Conservation (phyloP, 2,329 filamentous ascomycete species). For the Aspergillus fischeri region DNA sequence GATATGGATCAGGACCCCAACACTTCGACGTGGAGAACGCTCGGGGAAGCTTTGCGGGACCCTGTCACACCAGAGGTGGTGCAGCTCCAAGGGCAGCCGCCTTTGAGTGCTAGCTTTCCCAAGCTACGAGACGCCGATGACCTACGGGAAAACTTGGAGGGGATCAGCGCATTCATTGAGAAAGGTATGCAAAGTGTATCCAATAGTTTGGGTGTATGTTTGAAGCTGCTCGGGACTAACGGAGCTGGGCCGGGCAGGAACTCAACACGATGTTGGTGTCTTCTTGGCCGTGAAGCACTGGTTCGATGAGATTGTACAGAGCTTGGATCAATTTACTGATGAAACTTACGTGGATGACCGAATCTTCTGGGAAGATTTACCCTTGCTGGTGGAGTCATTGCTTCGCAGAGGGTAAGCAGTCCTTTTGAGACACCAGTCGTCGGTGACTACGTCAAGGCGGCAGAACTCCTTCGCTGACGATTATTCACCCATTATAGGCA, state of each 20-base stretch:
- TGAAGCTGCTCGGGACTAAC: background rate
- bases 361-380: slow-evolving; percentile 45
- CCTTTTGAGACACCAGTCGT: background rate
- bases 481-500: slow-evolving; percentile 16
- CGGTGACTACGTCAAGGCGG: background rate
- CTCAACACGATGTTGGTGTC: slow-evolving; percentile 26
- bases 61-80: slow-evolving; percentile 29
- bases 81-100: slow-evolving; percentile 30
- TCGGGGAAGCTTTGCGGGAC: slow-evolving; percentile 33
- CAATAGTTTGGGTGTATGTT: background rate
- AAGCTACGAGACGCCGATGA: slow-evolving; percentile 24
- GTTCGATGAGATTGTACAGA: slow-evolving; percentile 36
- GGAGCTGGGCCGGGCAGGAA: slow-evolving; percentile 19
- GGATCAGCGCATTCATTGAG: slow-evolving; percentile 32
- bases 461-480: background rate
- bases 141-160: slow-evolving; percentile 30
- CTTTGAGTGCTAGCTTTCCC: slow-evolving; percentile 37
- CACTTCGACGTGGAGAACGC: slow-evolving; percentile 41
- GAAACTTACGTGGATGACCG: slow-evolving; percentile 36
- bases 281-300: slow-evolving; percentile 39
- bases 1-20: slow-evolving; percentile 47
- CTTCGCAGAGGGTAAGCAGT: slow-evolving; percentile 36
- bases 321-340: slow-evolving; percentile 31
- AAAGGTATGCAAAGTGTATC: slow-evolving; percentile 27
- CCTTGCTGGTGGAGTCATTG: slow-evolving; percentile 36